Percentiles rank a stretch among this genome's conserved stretches.
phyloP scores from a whole-genome alignment of 2,329 filamentous ascomycete genomes.

The Beauveria pseudobassiana region DNA sequence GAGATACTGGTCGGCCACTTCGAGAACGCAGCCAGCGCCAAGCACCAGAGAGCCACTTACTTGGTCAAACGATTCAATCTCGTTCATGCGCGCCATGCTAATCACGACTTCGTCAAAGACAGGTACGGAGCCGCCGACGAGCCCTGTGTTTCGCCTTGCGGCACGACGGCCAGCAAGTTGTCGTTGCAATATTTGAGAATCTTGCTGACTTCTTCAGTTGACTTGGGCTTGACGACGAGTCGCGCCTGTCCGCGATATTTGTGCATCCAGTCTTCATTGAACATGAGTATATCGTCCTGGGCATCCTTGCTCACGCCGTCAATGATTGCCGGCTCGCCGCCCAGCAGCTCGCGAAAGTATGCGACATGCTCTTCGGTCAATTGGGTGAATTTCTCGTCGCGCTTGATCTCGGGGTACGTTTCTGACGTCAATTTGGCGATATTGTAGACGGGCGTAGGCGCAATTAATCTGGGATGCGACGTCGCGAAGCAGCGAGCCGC shows the following conservation, averaged over 20 bases:
- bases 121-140: constrained; percentile 91
- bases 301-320: constrained; percentile 69
- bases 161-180: constrained; percentile 84
- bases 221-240: constrained; percentile 78
- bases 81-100: constrained; percentile 83
- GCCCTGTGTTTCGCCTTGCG: constrained; percentile 92
- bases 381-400: constrained; percentile 66
- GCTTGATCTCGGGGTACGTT: constrained; percentile 74
- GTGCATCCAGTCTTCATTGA: constrained; percentile 98
- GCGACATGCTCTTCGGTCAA: constrained; percentile 73
- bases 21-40: constrained; percentile 86
- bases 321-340: constrained; percentile 69
- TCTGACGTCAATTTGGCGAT: constrained; percentile 69
- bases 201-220: constrained; percentile 81
- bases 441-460: constrained; percentile 16
- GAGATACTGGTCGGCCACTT: constrained; percentile 79
- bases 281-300: constrained; percentile 76
- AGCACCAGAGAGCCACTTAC: constrained; percentile 84
- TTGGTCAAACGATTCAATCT: constrained; percentile 85
- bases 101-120: constrained; percentile 98
- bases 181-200: constrained; percentile 94
- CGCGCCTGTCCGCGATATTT: constrained; percentile 91
- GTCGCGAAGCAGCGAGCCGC: constrained; percentile 22
- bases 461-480: constrained; percentile 22
- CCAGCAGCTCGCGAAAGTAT: constrained; percentile 75